Percentiles rank a stretch among this genome's conserved stretches.
phyloP scores from a whole-genome alignment of 1,284 basidiomycete genomes.

The Ustilago xerochloae region DNA sequence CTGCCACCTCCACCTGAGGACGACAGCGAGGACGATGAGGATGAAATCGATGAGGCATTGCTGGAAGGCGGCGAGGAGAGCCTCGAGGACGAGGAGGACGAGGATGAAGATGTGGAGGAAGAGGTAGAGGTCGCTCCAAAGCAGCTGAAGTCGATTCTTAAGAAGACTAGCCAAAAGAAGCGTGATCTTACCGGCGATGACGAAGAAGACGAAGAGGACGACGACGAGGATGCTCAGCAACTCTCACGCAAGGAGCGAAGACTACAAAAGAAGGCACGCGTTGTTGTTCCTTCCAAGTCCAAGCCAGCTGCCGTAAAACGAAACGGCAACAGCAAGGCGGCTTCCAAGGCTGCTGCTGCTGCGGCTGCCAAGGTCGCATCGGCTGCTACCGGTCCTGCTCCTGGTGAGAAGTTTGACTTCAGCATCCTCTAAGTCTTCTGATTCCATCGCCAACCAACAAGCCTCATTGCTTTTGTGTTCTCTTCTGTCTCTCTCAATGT shows the following conservation, averaged over 20 bases:
- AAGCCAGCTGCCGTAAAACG: slow-evolving; percentile 32
- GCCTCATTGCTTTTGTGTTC: not conserved
- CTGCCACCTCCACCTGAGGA: slow-evolving; percentile 47
- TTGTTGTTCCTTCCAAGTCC: slow-evolving; percentile 36
- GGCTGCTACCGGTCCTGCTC: slow-evolving; percentile 47
- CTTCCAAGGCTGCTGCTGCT: slow-evolving; percentile 18
- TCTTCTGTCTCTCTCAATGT: slow-evolving; percentile 28
- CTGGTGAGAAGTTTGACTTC: slow-evolving; percentile 61
- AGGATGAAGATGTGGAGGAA: slow-evolving; percentile 42
- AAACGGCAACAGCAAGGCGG: slow-evolving; percentile 14
- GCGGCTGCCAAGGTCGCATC: slow-evolving; percentile 38
- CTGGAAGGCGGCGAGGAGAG: slow-evolving; percentile 39
- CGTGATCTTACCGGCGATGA: slow-evolving; percentile 19
- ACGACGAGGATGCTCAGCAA: slow-evolving; percentile 18
- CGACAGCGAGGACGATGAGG: slow-evolving; percentile 54
- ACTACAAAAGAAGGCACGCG: slow-evolving; percentile 41
- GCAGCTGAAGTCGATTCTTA: slow-evolving; percentile 53
- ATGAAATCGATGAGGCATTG: slow-evolving; percentile 49
- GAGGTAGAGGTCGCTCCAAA: slow-evolving; percentile 22
- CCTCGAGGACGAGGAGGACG: slow-evolving; percentile 26
- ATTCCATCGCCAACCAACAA: not conserved
- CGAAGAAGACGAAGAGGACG: slow-evolving; percentile 17
- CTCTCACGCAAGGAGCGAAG: slow-evolving; percentile 43
- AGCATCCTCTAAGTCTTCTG: slow-evolving; percentile 59
- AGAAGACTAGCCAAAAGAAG: slow-evolving; percentile 36